A percentile compares a stretch with the other conserved stretches of the same genome.
These are phyloP conservation scores for Russula lepida DNA, from an alignment of 768 basidiomycete genomes.

Conservation along the genomic window DNA sequence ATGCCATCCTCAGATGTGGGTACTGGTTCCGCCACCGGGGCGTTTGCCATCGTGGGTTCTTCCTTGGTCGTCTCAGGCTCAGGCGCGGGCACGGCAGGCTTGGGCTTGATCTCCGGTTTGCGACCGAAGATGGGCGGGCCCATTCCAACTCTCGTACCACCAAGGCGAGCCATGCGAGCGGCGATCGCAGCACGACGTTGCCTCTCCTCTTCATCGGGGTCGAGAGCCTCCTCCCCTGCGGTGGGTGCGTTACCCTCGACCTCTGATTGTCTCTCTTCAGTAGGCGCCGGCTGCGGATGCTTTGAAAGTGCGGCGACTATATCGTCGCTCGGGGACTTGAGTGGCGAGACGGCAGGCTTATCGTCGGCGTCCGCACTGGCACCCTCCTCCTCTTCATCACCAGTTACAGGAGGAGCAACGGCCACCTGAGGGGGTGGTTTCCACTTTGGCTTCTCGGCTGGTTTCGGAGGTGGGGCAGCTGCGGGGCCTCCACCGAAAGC, in stretches of 20 bases:
- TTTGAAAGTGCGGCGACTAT: conserved; percentile 9
- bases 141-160: conserved; percentile 80
- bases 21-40: conserved; percentile 5
- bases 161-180: conserved; percentile 87
- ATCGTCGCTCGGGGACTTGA: conserved; percentile 1
- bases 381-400: conserved; percentile 30
- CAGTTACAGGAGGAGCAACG: conserved; percentile 36
- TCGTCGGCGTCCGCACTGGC: neutral
- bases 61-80: conserved; percentile 21
- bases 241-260: conserved; percentile 20
- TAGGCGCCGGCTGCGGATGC: neutral
- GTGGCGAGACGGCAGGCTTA: conserved; percentile 8
- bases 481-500: conserved; percentile 53
- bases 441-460: conserved; percentile 74
- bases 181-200: conserved; percentile 82
- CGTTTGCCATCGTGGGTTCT: conserved; percentile 8
- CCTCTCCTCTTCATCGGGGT: conserved; percentile 63
- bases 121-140: conserved; percentile 61
- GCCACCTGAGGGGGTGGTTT: conserved; percentile 57
- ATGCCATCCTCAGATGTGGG: conserved; percentile 6
- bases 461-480: conserved; percentile 52
- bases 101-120: conserved; percentile 36
- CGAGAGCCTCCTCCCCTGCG: conserved; percentile 30
- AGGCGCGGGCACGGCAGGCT: conserved; percentile 22
- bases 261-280: conserved; percentile 21